Base-by-base conservation (phyloP, 148 eudicot genomes). In the Rhododendron vialii region DNA sequence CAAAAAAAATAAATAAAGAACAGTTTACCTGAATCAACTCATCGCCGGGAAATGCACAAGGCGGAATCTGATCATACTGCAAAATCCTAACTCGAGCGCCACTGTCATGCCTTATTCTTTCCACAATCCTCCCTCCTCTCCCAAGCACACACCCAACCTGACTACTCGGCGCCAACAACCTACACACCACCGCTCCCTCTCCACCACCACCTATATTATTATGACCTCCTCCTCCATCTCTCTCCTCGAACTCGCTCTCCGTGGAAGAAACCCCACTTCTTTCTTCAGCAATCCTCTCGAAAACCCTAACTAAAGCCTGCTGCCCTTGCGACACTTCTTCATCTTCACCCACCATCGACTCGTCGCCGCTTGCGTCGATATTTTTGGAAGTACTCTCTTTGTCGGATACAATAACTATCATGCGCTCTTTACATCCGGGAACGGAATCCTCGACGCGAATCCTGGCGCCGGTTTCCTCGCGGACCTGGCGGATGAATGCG, bases 391-490 rank as follows among this genome's bases (percentile, higher is more conserved):
- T 26, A 84, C 33, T 83, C 12, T 65, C 84, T 26, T 83, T 69
- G 59, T 18, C 89, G 76, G 86, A 80, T 24, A 83, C 67, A 36
- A 90, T 78, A 47, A 88, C 38, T 11, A 93, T 90, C 5, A 93
- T 91, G 5, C 95, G 92, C 38, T 93, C 95, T 10, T 91, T 90
- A 82, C 85, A 90, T 33, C 89, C 88, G 5, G 92, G 78, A 1
- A 87, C 51, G 75, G 76, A 51, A 0, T 91, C 93, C 51, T 91
- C 93, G 24, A 91, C 63, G 48, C 95, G 93, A 35, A 93, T 93
- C 17, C 85, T 87, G 13, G 95, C 92, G 4, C 92, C 92, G 57
- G 95, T 93, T 30, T 88, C 89, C 63, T 91, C 95, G 5, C 92
- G 86, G 82, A 93, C 87, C 51, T 92, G 91, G 6, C 90, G 90